Base-by-base conservation (phyloP, 2,329 filamentous ascomycete genomes). In the Domatiomyces globalis region DNA sequence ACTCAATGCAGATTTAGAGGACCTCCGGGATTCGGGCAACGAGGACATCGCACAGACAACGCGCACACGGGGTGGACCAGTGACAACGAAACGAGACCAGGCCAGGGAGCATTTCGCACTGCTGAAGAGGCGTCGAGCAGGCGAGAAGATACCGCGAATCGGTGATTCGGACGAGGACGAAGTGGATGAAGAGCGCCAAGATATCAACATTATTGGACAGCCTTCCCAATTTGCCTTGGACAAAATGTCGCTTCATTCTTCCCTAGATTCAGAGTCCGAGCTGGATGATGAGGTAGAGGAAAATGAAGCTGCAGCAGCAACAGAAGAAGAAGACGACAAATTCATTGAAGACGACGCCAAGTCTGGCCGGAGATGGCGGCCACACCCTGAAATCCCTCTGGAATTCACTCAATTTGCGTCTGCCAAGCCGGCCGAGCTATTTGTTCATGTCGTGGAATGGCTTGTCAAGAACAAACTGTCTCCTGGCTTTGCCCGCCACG, bases 391-490 rank as follows among this genome's bases (percentile, higher is more conserved):
- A 2, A 78, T 87, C 1, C 85, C 85, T 0, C 70, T 89, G 1
- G 71, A 84, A 59, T 87, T 87, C 63, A 85, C 81, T 0, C 68
- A 74, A 2, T 75, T 83, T 51, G 75, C 79, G 0, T 79, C 81
- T 55, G 81, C 81, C 58, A 83, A 83, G 48, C 70, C 82, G 0
- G 81, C 80, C 56, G 80, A 86, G 42, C 78, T 88, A 48, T 90
- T 90, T 69, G 78, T 77, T 46, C 80, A 82, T 59, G 83, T 79
- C 0, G 73, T 90, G 1, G 84, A 87, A 63, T 90, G 85, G 85
- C 83, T 89, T 67, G 81, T 90, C 2, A 84, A 87, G 61, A 85
- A 84, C 62, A 82, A 83, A 59, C 73, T 92, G 48, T 83, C 88
- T 58, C 85, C 84, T 0, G 78, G 73, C 0, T 89, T 88, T 60